Percentiles rank a stretch among this genome's conserved stretches.
These are phyloP conservation scores for Raddia distichophylla DNA, from an alignment of 176 grass and related monocot genomes.

Conservation along the genomic window DNA sequence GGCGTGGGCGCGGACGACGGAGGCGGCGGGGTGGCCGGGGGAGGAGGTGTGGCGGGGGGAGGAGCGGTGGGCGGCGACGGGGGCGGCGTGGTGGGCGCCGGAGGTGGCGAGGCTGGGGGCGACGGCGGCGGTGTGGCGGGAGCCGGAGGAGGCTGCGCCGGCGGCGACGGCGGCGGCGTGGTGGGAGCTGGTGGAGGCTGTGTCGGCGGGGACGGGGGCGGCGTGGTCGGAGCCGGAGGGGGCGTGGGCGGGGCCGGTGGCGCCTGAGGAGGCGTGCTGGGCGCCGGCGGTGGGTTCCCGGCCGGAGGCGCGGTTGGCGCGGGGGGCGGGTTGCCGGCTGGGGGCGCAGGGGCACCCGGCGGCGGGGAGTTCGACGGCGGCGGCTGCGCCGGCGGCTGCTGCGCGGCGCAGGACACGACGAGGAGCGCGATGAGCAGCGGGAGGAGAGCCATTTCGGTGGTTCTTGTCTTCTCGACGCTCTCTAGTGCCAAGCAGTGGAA, in stretches of 20 bases:
- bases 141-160: constrained; percentile 7
- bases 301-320: constrained; percentile 41
- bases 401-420: constrained; percentile 59
- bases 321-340: constrained; percentile 43
- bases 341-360: constrained; percentile 34
- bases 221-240: constrained; percentile 37
- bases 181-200: constrained; percentile 29
- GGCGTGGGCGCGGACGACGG: constrained; percentile 30
- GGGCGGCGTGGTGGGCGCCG: constrained; percentile 36
- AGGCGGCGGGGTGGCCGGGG: constrained; percentile 45
- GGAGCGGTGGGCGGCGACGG: constrained; percentile 49
- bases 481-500: constrained; percentile 49
- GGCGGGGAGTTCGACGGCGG: constrained; percentile 33
- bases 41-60: constrained; percentile 49
- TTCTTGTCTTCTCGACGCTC: not conserved
- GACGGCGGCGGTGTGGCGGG: constrained; percentile 35
- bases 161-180: not conserved
- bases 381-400: constrained; percentile 50
- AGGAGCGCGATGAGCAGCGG: constrained; percentile 47
- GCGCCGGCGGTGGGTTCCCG: constrained; percentile 42
- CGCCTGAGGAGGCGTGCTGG: constrained; percentile 42
- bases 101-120: constrained; percentile 18
- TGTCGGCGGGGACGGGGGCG: constrained; percentile 36
- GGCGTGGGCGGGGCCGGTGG: constrained; percentile 40
- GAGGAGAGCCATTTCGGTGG: constrained; percentile 46